Evolutionary conservation across 345 rosid genomes (phyloP), one percentile per base, ranked within the genome.

Genomic region (Hypericum androsaemum): DNA sequence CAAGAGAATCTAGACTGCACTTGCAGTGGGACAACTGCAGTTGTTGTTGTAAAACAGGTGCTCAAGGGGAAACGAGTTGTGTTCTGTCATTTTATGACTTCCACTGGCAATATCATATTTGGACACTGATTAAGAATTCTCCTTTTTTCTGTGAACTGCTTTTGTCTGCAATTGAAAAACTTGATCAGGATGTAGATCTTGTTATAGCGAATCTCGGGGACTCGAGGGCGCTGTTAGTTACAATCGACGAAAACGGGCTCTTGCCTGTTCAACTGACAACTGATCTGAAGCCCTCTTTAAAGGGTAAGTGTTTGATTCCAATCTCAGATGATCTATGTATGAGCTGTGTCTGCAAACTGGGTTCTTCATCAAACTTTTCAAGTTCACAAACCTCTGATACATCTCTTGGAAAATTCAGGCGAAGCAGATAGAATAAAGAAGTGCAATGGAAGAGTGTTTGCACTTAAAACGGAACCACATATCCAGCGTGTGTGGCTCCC

Each of bases 401-500:
- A 5, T 6, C 16, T 14, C 22, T 13, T 46, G 12, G 6, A 14
- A 7, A 8, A 9, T 68, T 47, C 57, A 90, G 98, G 87, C 32
- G 98, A 90, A 70, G 89, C 89, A 0, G 81, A 81, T 1, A 66
- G 96, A 32, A 90, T 90, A 68, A 77, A 75, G 64, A 78, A 72
- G 50, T 75, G 89, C 57, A 69, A 72, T 0, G 98, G 98, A 5
- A 68, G 96, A 36, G 94, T 90, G 0, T 64, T 84, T 7, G 79
- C 92, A 5, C 66, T 84, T 13, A 76, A 77, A 62, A 74, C 74
- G 43, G 96, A 87, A 39, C 86, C 89, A 13, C 88, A 87, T 48
- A 74, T 87, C 56, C 74, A 74, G 9, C 70, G 96, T 54, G 98
- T 90, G 42, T 90, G 98, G 98, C 72, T 87, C 35, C 98, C 98